A percentile compares a stretch with the other conserved stretches of the same genome.
These are phyloP conservation scores for Prunus salicina DNA, from an alignment of 306 rosid species.

Conservation along the genomic window DNA sequence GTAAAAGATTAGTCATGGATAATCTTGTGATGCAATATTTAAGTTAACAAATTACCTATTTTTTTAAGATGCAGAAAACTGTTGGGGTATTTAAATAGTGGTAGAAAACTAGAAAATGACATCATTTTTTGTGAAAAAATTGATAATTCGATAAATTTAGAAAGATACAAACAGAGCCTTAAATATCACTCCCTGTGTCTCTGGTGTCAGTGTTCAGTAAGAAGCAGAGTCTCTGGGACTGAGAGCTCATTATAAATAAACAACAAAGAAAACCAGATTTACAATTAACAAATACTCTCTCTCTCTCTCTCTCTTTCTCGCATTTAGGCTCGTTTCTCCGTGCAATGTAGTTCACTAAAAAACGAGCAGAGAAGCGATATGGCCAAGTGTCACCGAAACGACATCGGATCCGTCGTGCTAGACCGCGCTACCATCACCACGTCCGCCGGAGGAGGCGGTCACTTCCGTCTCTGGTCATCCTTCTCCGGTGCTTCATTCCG, in stretches of 20 bases:
- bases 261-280: neutral
- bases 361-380: constrained; percentile 28
- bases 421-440: constrained; percentile 37
- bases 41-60: neutral
- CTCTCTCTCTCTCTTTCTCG: neutral
- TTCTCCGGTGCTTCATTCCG: constrained; percentile 65
- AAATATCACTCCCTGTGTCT: neutral
- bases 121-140: too few species aligned
- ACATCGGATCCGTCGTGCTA: constrained; percentile 58
- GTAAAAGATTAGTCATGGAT: neutral
- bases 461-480: constrained; percentile 54
- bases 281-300: neutral
- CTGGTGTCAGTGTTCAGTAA: neutral
- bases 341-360: neutral
- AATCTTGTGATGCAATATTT: neutral
- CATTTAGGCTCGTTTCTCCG: neutral
- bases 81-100: too few species aligned
- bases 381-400: constrained; percentile 72
- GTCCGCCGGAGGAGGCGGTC: constrained; percentile 24
- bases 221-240: neutral
- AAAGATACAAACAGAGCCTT: neutral
- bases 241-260: neutral
- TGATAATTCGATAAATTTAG: too few species aligned
- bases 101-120: too few species aligned
- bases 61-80: too few species aligned